phyloP scores from a whole-genome alignment of 2,329 filamentous ascomycete species.

The Alternaria arborescens region DNA sequence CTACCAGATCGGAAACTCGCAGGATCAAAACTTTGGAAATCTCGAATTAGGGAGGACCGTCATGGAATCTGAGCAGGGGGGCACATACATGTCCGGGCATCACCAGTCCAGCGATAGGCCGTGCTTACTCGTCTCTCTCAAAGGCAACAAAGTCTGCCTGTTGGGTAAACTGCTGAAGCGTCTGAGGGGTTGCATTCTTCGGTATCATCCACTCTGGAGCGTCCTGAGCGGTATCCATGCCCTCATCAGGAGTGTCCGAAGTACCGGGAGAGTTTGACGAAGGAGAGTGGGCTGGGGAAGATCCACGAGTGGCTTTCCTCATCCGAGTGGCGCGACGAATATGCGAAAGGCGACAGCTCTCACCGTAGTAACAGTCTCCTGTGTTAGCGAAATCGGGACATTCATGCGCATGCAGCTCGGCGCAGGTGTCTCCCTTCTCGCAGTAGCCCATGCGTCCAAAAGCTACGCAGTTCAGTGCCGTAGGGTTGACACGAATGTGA shows the following conservation, averaged over 20 bases:
- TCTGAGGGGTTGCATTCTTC: background rate
- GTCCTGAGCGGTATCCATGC: constrained; percentile 14
- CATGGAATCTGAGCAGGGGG: constrained; percentile 12
- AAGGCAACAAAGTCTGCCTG: constrained; percentile 45
- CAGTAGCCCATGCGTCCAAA: constrained; percentile 93
- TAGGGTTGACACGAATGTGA: constrained; percentile 79
- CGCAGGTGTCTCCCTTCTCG: constrained; percentile 78
- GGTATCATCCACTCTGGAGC: constrained; percentile 6
- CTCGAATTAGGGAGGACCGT: constrained; percentile 23
- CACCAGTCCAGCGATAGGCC: background rate
- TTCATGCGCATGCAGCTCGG: constrained; percentile 87
- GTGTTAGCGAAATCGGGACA: constrained; percentile 96
- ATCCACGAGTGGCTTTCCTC: constrained; percentile 27
- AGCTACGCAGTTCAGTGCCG: constrained; percentile 79
- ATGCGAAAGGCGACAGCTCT: constrained; percentile 85
- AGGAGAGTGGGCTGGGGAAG: constrained; percentile 20
- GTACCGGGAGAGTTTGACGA: constrained; percentile 5
- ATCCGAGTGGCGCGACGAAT: constrained; percentile 64
- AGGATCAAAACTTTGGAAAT: constrained; percentile 20
- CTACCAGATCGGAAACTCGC: constrained; percentile 25
- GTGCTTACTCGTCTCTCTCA: constrained; percentile 26
- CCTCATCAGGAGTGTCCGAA: constrained; percentile 18
- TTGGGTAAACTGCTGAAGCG: constrained; percentile 37
- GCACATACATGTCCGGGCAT: constrained; percentile 25
- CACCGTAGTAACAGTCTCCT: constrained; percentile 76